These are phyloP conservation scores for Paralagenidium karlingii DNA, from an alignment of 352 stramenopile species.

Conservation along the genomic window DNA sequence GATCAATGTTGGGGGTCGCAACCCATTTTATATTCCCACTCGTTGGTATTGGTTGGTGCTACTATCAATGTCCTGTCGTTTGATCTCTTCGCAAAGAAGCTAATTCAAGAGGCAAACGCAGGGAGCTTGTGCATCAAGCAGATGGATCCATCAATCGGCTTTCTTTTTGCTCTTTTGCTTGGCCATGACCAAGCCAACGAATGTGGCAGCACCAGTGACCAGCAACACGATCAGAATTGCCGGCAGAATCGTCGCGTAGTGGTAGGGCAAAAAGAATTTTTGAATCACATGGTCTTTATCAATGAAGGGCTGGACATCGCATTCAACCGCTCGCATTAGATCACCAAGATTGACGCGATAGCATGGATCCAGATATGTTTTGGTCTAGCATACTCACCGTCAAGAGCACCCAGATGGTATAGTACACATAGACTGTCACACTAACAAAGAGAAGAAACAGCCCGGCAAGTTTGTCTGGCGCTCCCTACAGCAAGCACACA, in stretches of 20 bases:
- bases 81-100: too few relatives aligned
- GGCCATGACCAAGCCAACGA: conserved; percentile 85
- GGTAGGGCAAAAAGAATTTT: conserved; percentile 76
- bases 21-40: too few relatives aligned
- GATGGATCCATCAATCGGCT: too few relatives aligned
- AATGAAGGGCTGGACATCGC: conserved; percentile 63
- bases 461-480: conserved; percentile 68
- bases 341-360: background rate
- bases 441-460: conserved; percentile 63
- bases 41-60: too few relatives aligned
- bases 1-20: too few relatives aligned
- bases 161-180: too few relatives aligned
- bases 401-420: conserved; percentile 84
- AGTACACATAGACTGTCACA: conserved; percentile 84
- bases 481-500: conserved; percentile 28
- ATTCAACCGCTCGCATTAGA: background rate
- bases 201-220: conserved; percentile 70
- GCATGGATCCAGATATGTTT: background rate
- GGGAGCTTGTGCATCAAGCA: too few relatives aligned
- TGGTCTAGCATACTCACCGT: conserved; percentile 43
- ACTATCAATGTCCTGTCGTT: too few relatives aligned
- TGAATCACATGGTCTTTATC: conserved; percentile 67
- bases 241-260: conserved; percentile 83
- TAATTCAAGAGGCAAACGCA: too few relatives aligned
- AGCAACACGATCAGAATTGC: conserved; percentile 76